Conservation (phyloP, 768 basidiomycete genomes). For the Mycena metata region DNA sequence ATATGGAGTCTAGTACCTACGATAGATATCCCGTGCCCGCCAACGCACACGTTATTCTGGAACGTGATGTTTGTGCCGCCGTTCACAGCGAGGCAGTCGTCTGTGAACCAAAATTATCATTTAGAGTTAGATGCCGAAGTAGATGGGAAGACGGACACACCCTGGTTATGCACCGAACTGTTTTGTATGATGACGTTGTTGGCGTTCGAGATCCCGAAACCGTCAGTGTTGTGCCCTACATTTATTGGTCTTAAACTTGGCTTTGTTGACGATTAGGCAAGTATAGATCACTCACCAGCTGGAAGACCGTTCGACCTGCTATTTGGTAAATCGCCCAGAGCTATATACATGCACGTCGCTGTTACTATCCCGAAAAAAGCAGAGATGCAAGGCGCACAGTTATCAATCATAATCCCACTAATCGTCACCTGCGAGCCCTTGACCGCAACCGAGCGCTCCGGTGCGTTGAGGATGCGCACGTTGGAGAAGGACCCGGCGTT, state of each 20-base stretch:
- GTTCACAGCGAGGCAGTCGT: constrained; percentile 41
- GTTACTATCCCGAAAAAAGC: constrained; percentile 17
- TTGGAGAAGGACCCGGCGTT: constrained; percentile 33
- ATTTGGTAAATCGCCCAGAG: constrained; percentile 32
- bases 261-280: constrained; percentile 6
- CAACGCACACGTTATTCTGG: constrained; percentile 34
- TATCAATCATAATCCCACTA: constrained; percentile 36
- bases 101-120: constrained; percentile 17
- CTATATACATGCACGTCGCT: constrained; percentile 9
- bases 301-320: constrained; percentile 36
- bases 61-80: constrained; percentile 37
- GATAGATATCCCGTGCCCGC: constrained; percentile 38
- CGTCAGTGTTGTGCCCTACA: constrained; percentile 37
- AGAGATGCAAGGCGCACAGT: constrained; percentile 27
- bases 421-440: constrained; percentile 29
- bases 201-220: constrained; percentile 38
- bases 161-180: constrained; percentile 36
- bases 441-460: constrained; percentile 35
- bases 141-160: constrained; percentile 14
- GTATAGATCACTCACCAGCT: constrained; percentile 27
- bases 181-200: constrained; percentile 35
- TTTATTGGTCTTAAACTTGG: constrained; percentile 4
- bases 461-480: constrained; percentile 34
- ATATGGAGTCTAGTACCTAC: constrained; percentile 23
- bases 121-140: background rate